Evolutionary conservation across 768 basidiomycete genomes (phyloP).

Genomic region (Lentinula guzmanii): DNA sequence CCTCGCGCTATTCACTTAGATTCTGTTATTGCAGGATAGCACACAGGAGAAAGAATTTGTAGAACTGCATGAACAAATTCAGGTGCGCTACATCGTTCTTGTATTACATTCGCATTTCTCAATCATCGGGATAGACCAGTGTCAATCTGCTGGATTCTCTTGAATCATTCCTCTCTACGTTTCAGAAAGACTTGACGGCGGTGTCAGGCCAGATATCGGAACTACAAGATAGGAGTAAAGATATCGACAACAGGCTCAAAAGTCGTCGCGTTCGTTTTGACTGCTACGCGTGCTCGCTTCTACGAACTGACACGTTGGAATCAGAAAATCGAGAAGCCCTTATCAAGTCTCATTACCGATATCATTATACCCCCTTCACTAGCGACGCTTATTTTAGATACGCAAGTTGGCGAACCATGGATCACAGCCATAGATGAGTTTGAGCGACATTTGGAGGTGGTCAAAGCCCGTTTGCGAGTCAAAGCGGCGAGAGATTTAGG

Average conservation of each 20-base stretch:
- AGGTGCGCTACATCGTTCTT: slow-evolving; percentile 37
- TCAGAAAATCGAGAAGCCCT: slow-evolving; percentile 84
- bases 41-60: slow-evolving; percentile 59
- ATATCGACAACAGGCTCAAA: slow-evolving; percentile 82
- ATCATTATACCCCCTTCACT: slow-evolving; percentile 80
- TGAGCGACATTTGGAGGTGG: slow-evolving; percentile 62
- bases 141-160: slow-evolving; percentile 80
- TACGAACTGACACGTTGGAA: not conserved
- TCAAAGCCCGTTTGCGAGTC: slow-evolving; percentile 72
- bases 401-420: slow-evolving; percentile 86
- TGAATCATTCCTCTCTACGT: slow-evolving; percentile 88
- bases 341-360: slow-evolving; percentile 74
- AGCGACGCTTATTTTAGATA: slow-evolving; percentile 74
- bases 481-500: slow-evolving; percentile 81
- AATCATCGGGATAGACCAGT: slow-evolving; percentile 57
- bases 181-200: slow-evolving; percentile 88
- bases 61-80: slow-evolving; percentile 87
- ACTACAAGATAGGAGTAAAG: slow-evolving; percentile 83
- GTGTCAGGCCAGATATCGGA: slow-evolving; percentile 97
- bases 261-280: slow-evolving; percentile 64
- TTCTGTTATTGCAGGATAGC: slow-evolving; percentile 2
- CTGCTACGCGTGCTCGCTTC: not conserved
- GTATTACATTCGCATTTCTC: not conserved
- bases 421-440: slow-evolving; percentile 75
- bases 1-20: not conserved